A percentile compares a stretch with the other conserved stretches of the same genome.
phyloP scores from a whole-genome alignment of 2,329 filamentous ascomycete species.

The Arthrobotrys conoides region DNA sequence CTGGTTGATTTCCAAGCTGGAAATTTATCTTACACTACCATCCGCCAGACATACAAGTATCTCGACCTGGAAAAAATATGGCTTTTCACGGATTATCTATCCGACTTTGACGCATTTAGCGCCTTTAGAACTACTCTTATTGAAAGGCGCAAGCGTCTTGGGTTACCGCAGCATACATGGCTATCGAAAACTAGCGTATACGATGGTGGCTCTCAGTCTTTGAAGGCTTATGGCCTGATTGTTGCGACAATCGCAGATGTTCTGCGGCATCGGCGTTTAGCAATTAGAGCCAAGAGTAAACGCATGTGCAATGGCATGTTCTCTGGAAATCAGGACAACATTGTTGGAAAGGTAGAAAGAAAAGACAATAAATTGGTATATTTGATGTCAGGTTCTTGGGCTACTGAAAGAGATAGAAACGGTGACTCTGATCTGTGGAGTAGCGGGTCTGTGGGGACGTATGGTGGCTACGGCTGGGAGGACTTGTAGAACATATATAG shows the following conservation, averaged over 20 bases:
- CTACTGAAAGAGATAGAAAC: neutral
- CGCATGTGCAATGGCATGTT: neutral
- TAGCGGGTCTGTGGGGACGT: no score
- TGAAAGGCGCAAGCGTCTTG: neutral
- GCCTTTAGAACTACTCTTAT: neutral
- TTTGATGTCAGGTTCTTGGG: neutral
- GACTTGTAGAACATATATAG: no score
- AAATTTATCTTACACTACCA: neutral
- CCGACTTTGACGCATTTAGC: neutral
- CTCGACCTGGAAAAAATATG: neutral
- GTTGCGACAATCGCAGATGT: neutral
- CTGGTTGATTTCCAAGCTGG: neutral
- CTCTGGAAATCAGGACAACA: neutral
- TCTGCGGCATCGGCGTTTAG: neutral
- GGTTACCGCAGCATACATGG: neutral
- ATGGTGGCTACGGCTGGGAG: no score
- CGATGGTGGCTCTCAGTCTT: no score
- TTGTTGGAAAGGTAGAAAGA: neutral
- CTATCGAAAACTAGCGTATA: neutral
- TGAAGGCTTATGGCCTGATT: neutral
- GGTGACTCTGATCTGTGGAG: no score
- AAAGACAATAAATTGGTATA: neutral
- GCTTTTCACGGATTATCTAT: neutral
- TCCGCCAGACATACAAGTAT: neutral
- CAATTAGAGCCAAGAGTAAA: neutral